These are phyloP conservation scores for Prunella vulgaris DNA, from an alignment of 257 asterid species.

Conservation along the genomic window DNA sequence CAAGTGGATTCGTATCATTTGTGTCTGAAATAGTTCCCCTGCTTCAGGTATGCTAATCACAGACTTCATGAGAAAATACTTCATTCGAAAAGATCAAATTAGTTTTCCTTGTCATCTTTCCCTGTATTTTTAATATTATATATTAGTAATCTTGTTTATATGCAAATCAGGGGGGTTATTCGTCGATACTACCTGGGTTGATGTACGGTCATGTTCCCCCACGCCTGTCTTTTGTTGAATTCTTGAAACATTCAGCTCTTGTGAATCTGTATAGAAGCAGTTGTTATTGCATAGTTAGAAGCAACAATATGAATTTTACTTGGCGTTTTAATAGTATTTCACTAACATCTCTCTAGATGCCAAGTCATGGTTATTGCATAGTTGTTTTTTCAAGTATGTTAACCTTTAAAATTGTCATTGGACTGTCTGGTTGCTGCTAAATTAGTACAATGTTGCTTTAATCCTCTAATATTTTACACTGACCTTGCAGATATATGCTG, in stretches of 20 bases:
- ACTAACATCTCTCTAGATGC: too few species aligned
- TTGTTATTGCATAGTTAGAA: too few species aligned
- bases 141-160: not conserved
- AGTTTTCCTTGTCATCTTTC: not conserved
- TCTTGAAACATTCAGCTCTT: too few species aligned
- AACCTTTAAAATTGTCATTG: not conserved
- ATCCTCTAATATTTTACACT: conserved; percentile 3
- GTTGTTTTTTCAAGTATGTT: too few species aligned
- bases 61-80: conserved; percentile 1
- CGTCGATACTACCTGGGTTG: too few species aligned
- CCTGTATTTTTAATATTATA: not conserved
- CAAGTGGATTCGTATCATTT: conserved; percentile 67
- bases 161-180: not conserved
- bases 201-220: too few species aligned
- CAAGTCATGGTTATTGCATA: too few species aligned
- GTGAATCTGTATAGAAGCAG: too few species aligned
- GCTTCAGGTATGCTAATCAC: conserved; percentile 81
- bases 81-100: conserved; percentile 3
- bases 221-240: too few species aligned
- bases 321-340: too few species aligned
- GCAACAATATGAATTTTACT: too few species aligned
- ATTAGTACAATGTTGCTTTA: not conserved
- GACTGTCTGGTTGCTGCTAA: not conserved
- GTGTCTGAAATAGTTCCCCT: conserved; percentile 77
- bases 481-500: conserved; percentile 80